Conservation (phyloP, 2,329 filamentous ascomycete genomes). For the Aaosphaeria arxii region DNA sequence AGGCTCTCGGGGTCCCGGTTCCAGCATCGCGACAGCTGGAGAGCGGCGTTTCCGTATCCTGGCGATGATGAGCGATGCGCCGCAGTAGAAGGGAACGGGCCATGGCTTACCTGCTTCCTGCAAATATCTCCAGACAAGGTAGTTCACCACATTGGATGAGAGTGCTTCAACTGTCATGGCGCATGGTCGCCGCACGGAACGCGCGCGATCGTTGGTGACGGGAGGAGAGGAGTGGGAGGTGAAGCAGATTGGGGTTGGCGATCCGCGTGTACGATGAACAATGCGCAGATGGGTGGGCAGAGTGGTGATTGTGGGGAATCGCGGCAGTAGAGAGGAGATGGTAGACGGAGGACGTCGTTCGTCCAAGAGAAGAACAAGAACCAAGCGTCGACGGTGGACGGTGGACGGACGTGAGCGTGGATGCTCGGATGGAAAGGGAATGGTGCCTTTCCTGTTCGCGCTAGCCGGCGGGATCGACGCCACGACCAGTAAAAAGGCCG, state of each 20-base stretch:
- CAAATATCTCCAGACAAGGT: conserved; percentile 64
- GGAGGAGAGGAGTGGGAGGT: background rate
- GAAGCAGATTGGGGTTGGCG: background rate
- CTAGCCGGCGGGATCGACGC: too few relatives aligned
- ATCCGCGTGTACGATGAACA: too few relatives aligned
- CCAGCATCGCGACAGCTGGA: conserved; percentile 62
- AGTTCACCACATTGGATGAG: conserved; percentile 64
- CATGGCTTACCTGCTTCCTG: conserved; percentile 32
- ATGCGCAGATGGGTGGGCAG: background rate
- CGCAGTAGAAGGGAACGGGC: background rate
- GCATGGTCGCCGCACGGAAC: conserved; percentile 26
- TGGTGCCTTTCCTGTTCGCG: too few relatives aligned
- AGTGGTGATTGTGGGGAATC: too few relatives aligned
- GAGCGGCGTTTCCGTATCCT: conserved; percentile 59
- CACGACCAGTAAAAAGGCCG: too few relatives aligned
- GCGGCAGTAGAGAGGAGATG: too few relatives aligned
- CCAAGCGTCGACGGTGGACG: too few relatives aligned
- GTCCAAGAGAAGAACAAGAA: too few relatives aligned
- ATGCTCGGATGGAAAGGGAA: too few relatives aligned
- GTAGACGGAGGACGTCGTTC: too few relatives aligned
- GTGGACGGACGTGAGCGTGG: too few relatives aligned
- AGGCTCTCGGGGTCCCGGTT: conserved; percentile 59
- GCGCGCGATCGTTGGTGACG: background rate
- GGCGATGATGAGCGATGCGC: conserved; percentile 9
- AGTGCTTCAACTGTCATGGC: conserved; percentile 44